Evolutionary conservation across 2,329 filamentous ascomycete genomes (phyloP).

Genomic region (Aspergillus puulaauensis): DNA sequence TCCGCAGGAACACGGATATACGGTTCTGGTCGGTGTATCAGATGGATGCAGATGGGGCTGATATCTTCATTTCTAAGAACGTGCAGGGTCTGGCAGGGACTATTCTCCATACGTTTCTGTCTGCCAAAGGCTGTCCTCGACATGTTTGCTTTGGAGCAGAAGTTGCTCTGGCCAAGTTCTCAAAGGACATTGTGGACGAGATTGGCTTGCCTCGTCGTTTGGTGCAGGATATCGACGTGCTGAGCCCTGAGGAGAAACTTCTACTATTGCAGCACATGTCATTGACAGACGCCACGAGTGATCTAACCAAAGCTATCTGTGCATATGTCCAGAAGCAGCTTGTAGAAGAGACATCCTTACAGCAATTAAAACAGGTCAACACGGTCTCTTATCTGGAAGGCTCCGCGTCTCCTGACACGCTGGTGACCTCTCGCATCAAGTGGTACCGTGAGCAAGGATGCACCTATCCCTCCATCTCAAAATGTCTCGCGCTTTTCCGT

Average conservation of each 20-base stretch:
- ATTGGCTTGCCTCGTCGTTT: constrained; percentile 39
- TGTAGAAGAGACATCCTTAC: constrained; percentile 38
- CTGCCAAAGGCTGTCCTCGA: constrained; percentile 40
- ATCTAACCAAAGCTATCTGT: constrained; percentile 30
- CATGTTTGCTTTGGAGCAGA: constrained; percentile 42
- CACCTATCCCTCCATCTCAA: constrained; percentile 31
- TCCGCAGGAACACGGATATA: constrained; percentile 35
- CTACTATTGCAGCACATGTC: constrained; percentile 40
- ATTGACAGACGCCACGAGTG: constrained; percentile 28
- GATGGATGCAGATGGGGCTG: constrained; percentile 32
- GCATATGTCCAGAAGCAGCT: constrained; percentile 35
- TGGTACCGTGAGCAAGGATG: constrained; percentile 46
- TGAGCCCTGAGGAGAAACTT: constrained; percentile 45
- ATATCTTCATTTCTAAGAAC: constrained; percentile 47
- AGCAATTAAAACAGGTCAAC: constrained; percentile 41
- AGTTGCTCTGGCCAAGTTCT: constrained; percentile 37
- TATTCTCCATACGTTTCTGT: constrained; percentile 48
- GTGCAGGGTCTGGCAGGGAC: constrained; percentile 44
- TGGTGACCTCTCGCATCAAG: constrained; percentile 40
- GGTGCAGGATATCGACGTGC: constrained; percentile 41
- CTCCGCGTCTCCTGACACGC: constrained; percentile 32
- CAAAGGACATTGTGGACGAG: constrained; percentile 27
- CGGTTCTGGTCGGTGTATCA: constrained; percentile 46
- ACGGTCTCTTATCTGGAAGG: constrained; percentile 43
- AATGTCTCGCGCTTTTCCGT: constrained; percentile 39